Base-by-base conservation (phyloP, 1,284 basidiomycete genomes). In the Golubevia pallescens region DNA sequence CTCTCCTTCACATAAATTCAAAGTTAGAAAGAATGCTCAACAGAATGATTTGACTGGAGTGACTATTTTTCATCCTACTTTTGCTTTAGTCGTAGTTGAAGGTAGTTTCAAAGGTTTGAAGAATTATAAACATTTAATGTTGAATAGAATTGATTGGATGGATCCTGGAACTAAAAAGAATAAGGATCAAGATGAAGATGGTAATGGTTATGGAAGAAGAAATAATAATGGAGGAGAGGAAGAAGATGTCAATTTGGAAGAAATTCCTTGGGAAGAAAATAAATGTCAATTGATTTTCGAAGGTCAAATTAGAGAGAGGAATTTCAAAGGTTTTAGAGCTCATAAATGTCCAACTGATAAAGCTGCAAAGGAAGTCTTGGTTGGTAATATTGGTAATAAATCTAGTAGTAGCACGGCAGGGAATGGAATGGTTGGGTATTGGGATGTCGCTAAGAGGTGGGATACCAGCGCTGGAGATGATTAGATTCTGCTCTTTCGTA, bases 61-160 rank as follows among this genome's bases (percentile, higher is more conserved):
- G 1, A 63, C 66, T 2, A 58, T 85, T 4, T 81, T 77, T 23
- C 58, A 73, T 20, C 74, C 72, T 1, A 28, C 57, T 16, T 75
- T 80, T 68, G 74, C 80, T 20, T 42, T 84, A 3, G 78, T 85
- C 0, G 66, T 85, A 4, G 81, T 84, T 0, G 81, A 85, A 38
- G 82, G 82, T 0, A 67, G 73, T 4, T 68, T 63, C 0, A 82
- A 85, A 68, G 74, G 68, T 14, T 67, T 81, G 57, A 84, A 84
- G 67, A 68, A 66, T 48, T 85, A 78, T 65, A 79, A 77, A 56
- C 61, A 75, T 5, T 62, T 84, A 13, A 82, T 85, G 82, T 70
- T 70, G 34, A 67, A 75, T 0, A 63, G 81, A 34, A 82, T 85
- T 55, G 74, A 85, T 62, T 85, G 82, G 82, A 72, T 59, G 7